These are phyloP conservation scores for Galerina sulciceps DNA, from an alignment of 768 basidiomycete species.

Conservation along the genomic window DNA sequence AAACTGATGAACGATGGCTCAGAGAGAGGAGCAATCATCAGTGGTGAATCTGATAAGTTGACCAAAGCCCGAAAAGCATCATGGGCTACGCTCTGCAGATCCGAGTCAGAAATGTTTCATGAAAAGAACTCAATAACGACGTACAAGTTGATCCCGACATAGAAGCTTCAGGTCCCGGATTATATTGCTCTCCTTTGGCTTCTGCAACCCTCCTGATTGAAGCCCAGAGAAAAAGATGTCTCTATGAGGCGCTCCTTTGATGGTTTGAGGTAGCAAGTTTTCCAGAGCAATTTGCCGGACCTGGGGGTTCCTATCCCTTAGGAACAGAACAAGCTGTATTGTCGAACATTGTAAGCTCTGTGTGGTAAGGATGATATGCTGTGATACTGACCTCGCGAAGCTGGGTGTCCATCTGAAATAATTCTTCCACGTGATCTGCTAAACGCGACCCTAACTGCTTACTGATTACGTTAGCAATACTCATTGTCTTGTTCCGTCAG, in stretches of 20 bases:
- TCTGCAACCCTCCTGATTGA: slow-evolving; percentile 58
- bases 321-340: slow-evolving; percentile 76
- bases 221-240: slow-evolving; percentile 74
- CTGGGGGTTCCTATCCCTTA: slow-evolving; percentile 85
- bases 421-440: slow-evolving; percentile 36
- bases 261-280: slow-evolving; percentile 82
- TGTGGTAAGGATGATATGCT: not conserved
- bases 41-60: slow-evolving; percentile 87
- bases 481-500: slow-evolving; percentile 18
- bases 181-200: slow-evolving; percentile 64
- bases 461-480: slow-evolving; percentile 23
- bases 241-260: slow-evolving; percentile 70
- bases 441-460: slow-evolving; percentile 16
- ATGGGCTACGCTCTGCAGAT: slow-evolving; percentile 78
- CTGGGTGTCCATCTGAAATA: slow-evolving; percentile 45
- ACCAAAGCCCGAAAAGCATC: slow-evolving; percentile 94
- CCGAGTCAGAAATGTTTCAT: slow-evolving; percentile 15
- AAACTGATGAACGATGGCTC: slow-evolving; percentile 79
- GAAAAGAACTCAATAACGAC: slow-evolving; percentile 18
- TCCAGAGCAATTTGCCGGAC: slow-evolving; percentile 86
- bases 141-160: slow-evolving; percentile 86
- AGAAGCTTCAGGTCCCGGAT: slow-evolving; percentile 84
- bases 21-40: slow-evolving; percentile 66
- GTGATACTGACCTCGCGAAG: slow-evolving; percentile 45
- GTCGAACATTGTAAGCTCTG: not conserved